phyloP scores from a whole-genome alignment of 805 yeast genomes.

The Nakazawaea laoshanensis region DNA sequence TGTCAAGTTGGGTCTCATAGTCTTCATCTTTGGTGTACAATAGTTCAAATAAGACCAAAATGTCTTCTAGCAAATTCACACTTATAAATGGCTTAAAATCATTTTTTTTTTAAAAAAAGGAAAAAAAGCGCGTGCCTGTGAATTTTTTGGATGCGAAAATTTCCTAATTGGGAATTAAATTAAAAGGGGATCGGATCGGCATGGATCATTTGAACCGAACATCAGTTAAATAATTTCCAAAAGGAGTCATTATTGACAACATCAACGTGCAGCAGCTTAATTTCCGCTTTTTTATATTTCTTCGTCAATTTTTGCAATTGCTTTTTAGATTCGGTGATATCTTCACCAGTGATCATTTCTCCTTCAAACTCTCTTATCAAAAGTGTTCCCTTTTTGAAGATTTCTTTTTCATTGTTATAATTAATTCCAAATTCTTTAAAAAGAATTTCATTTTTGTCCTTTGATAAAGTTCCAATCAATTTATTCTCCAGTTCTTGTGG shows the following conservation, averaged over 20 bases:
- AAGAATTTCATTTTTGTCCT: conserved; percentile 84
- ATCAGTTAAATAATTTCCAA: conserved; percentile 30
- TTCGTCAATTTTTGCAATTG: conserved; percentile 44
- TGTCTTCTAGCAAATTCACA: too few species aligned
- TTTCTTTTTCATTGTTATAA: conserved; percentile 85
- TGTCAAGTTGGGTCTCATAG: conserved; percentile 13
- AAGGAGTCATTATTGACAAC: conserved; percentile 49
- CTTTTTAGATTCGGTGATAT: conserved; percentile 21
- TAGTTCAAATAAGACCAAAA: background rate
- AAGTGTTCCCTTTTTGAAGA: conserved; percentile 77
- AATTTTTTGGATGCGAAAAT: too few species aligned
- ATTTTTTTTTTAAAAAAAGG: too few species aligned
- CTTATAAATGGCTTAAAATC: too few species aligned
- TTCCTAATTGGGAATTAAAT: too few species aligned
- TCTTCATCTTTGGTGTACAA: conserved; percentile 9
- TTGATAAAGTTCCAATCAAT: conserved; percentile 69
- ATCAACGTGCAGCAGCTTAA: conserved; percentile 46
- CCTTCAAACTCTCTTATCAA: conserved; percentile 37
- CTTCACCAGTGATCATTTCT: conserved; percentile 12
- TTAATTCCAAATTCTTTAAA: conserved; percentile 74
- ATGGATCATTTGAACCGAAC: background rate
- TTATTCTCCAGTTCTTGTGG: conserved; percentile 75
- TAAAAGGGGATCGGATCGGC: too few species aligned
- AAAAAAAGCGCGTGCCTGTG: too few species aligned
- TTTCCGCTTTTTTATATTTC: conserved; percentile 35